A percentile compares a stretch with the other conserved stretches of the same genome.
phyloP scores from a whole-genome alignment of 495 filamentous ascomycete species.

The Aspergillus bertholletiae region DNA sequence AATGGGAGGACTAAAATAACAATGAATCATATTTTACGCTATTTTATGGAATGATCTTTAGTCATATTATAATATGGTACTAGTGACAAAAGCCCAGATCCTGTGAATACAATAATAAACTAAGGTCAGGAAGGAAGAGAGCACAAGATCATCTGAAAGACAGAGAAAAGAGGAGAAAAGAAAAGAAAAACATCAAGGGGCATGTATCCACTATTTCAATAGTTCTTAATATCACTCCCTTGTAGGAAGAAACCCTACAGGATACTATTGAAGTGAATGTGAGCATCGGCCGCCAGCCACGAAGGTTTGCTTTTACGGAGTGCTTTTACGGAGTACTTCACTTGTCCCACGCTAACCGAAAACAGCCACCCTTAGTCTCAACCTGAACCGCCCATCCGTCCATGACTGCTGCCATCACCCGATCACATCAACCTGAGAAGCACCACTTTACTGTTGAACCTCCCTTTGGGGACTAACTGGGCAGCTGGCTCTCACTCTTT shows the following conservation, averaged over 20 bases:
- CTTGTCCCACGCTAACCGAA: slow-evolving; percentile 39
- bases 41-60: not conserved
- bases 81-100: not conserved
- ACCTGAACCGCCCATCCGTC: slow-evolving; percentile 26
- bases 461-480: slow-evolving; percentile 29
- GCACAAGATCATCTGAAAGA: too few relatives aligned
- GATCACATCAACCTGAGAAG: slow-evolving; percentile 21
- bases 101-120: too few relatives aligned
- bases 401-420: slow-evolving; percentile 24
- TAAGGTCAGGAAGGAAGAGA: too few relatives aligned
- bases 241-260: too few relatives aligned
- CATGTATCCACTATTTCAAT: too few relatives aligned
- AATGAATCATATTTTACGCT: not conserved
- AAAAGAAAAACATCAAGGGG: too few relatives aligned
- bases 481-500: slow-evolving; percentile 24
- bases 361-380: slow-evolving; percentile 41
- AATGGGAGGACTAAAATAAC: not conserved
- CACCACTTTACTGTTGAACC: slow-evolving; percentile 19
- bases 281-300: not conserved
- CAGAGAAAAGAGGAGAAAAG: too few relatives aligned
- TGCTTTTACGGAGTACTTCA: not conserved
- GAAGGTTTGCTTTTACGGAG: not conserved
- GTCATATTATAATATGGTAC: not conserved
- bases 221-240: too few relatives aligned
- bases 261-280: not conserved